These are phyloP conservation scores for Sporothrix pallida DNA, from an alignment of 2,329 filamentous ascomycete genomes.

Conservation along the genomic window DNA sequence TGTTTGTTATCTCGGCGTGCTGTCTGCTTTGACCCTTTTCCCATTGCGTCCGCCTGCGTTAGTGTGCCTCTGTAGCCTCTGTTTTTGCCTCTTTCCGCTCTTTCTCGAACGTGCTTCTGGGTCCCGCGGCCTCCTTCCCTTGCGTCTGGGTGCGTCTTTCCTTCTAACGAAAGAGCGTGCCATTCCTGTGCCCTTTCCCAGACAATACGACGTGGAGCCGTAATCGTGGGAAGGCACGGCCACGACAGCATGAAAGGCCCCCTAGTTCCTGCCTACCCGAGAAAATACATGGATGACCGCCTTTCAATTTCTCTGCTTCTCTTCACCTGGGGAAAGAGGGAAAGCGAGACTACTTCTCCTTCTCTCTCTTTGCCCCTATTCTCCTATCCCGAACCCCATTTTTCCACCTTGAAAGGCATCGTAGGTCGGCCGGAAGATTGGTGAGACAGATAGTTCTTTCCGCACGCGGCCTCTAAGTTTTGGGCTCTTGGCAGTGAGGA, in stretches of 20 bases:
- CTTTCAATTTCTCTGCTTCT: not conserved
- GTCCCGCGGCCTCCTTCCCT: not conserved
- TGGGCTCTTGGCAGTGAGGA: not conserved
- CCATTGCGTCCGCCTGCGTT: conserved; percentile 14
- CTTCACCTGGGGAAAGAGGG: not conserved
- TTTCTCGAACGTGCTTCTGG: not conserved
- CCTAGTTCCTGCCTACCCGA: conserved; percentile 6
- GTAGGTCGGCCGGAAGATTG: not conserved
- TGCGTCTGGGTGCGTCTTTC: not conserved
- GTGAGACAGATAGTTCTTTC: conserved; percentile 3
- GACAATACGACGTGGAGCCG: not conserved
- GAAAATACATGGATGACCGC: not conserved
- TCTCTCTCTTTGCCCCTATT: not conserved
- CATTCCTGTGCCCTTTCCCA: conserved; percentile 12
- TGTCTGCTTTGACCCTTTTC: conserved; percentile 8
- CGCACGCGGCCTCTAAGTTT: not conserved
- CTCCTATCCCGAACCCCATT: not conserved
- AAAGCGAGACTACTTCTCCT: not conserved
- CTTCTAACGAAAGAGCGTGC: too few relatives aligned
- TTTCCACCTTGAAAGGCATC: not conserved
- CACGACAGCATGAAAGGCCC: not conserved
- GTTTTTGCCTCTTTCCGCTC: not conserved
- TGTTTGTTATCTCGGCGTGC: not conserved
- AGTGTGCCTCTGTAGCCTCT: conserved; percentile 16
- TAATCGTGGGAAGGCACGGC: not conserved